phyloP scores from a whole-genome alignment of 495 filamentous ascomycete species.

The Xylaria grammica region DNA sequence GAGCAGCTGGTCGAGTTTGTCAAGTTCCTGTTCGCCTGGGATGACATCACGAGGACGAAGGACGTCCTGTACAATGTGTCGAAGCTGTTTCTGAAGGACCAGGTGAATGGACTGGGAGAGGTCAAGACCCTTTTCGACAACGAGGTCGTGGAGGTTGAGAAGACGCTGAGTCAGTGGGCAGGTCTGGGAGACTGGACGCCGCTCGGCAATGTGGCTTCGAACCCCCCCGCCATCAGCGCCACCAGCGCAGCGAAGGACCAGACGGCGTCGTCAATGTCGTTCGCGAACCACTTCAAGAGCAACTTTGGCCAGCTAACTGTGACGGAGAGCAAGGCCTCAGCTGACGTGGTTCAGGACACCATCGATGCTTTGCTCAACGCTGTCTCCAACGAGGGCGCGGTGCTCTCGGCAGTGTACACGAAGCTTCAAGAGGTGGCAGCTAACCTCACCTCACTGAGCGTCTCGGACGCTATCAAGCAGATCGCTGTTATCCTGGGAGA shows the following conservation, averaged over 20 bases:
- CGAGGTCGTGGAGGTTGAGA: constrained; percentile 16
- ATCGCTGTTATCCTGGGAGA: constrained; percentile 17
- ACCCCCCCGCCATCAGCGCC: not conserved
- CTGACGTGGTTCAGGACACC: not conserved
- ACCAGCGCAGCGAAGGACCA: constrained; percentile 7
- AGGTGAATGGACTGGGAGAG: not conserved
- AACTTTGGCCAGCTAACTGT: constrained; percentile 9
- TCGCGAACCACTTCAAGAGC: constrained; percentile 16
- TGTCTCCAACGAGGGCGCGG: constrained; percentile 6
- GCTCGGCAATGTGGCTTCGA: constrained; percentile 3
- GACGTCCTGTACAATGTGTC: constrained; percentile 18
- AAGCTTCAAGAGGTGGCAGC: constrained; percentile 15
- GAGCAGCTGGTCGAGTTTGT: constrained; percentile 8
- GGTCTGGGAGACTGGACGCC: constrained; percentile 18
- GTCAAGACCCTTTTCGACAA: not conserved
- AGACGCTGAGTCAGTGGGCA: constrained; percentile 19
- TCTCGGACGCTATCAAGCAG: constrained; percentile 15
- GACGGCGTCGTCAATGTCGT: constrained; percentile 19
- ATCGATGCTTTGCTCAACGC: constrained; percentile 8
- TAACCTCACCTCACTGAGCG: constrained; percentile 7
- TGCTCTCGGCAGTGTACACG: constrained; percentile 10
- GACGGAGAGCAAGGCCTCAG: not conserved
- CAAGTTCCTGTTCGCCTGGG: constrained; percentile 20
- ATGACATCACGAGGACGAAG: constrained; percentile 21
- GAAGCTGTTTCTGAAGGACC: not conserved